phyloP scores from a whole-genome alignment of 2,329 filamentous ascomycete species.

The Cadophora luteo-olivacea region DNA sequence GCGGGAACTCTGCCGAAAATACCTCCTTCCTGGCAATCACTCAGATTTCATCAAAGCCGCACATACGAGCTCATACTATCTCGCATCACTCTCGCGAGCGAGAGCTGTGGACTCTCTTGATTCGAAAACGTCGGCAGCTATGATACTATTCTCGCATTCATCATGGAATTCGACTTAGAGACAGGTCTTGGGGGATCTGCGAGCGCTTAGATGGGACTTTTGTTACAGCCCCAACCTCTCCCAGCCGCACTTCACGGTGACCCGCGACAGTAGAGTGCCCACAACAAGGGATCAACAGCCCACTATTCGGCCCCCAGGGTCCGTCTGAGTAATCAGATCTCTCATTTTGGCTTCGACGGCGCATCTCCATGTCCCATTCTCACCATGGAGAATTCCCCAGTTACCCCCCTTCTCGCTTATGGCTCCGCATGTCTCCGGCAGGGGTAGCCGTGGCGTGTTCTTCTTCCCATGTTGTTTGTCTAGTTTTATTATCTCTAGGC shows the following conservation, averaged over 20 bases:
- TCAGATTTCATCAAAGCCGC: neutral
- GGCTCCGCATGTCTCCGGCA: neutral
- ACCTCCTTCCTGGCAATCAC: neutral
- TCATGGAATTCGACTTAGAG: neutral
- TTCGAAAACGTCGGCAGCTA: neutral
- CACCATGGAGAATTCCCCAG: neutral
- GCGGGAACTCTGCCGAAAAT: slow-evolving; percentile 11
- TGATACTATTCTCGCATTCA: neutral
- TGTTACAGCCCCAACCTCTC: neutral
- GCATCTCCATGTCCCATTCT: neutral
- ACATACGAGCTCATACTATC: neutral
- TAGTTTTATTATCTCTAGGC: neutral
- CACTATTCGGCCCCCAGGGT: neutral
- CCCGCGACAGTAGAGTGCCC: neutral
- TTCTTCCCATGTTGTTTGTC: neutral
- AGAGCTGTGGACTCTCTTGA: neutral
- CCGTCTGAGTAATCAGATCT: slow-evolving; percentile 1
- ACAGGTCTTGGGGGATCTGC: neutral
- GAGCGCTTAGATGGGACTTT: neutral
- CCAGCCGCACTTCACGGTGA: neutral
- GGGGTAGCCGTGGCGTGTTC: neutral
- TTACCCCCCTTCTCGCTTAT: neutral
- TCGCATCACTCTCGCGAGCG: neutral
- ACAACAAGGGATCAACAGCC: neutral
- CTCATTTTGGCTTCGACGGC: neutral